phyloP scores from a whole-genome alignment of 306 rosid species.

The Fagus sylvatica region DNA sequence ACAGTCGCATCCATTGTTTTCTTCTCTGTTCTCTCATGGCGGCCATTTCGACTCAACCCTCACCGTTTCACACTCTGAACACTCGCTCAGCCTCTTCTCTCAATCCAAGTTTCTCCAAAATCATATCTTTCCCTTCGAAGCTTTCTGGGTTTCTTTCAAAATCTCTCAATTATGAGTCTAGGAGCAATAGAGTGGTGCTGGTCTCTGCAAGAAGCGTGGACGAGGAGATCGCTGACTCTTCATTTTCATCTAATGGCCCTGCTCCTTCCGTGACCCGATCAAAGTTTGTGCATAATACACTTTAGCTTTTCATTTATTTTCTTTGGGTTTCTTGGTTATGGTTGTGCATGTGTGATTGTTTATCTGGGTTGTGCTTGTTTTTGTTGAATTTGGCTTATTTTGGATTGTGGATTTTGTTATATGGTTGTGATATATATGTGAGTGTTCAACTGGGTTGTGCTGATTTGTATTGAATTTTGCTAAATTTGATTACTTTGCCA shows the following conservation, averaged over 20 bases:
- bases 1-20: background rate
- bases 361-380: background rate
- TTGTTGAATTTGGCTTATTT: background rate
- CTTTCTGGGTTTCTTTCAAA: constrained; percentile 10
- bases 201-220: constrained; percentile 35
- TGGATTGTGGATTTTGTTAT: background rate
- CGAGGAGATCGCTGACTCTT: constrained; percentile 1
- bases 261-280: constrained; percentile 36
- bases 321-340: background rate
- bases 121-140: background rate
- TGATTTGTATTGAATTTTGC: background rate
- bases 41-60: constrained; percentile 20
- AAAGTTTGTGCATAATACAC: constrained; percentile 29
- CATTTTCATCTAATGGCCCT: constrained; percentile 33
- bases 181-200: constrained; percentile 24
- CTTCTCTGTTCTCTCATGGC: constrained; percentile 43
- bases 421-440: background rate
- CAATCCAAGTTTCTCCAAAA: constrained; percentile 1
- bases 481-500: background rate
- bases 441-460: too few relatives aligned
- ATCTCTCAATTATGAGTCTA: constrained; percentile 20
- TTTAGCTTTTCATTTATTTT: background rate
- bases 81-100: background rate
- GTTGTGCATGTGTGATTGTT: background rate
- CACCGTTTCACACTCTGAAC: constrained; percentile 11